Percentiles rank a stretch among this genome's conserved stretches.
phyloP scores from a whole-genome alignment of 495 filamentous ascomycete genomes.

The Penicillium ucsense region DNA sequence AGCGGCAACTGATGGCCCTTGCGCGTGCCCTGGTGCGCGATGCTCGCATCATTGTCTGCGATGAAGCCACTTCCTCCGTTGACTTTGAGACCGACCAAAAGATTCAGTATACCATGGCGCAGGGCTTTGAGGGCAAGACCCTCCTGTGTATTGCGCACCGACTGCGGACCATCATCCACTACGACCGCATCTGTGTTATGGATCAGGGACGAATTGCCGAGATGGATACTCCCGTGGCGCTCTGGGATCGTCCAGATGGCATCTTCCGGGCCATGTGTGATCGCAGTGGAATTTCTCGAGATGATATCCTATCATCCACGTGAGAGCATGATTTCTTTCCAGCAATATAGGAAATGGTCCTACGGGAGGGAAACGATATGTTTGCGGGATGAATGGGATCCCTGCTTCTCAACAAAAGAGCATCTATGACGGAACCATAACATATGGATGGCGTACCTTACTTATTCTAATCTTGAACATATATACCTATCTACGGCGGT shows the following conservation, averaged over 20 bases:
- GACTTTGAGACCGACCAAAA: constrained; percentile 96
- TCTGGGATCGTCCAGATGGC: constrained; percentile 59
- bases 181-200: constrained; percentile 95
- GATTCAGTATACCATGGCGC: constrained; percentile 85
- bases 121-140: constrained; percentile 81
- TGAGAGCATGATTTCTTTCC: constrained; percentile 1
- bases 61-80: constrained; percentile 87
- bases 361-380: no score
- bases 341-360: background rate
- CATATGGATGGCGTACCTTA: no score
- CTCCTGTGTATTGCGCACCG: constrained; percentile 93
- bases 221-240: constrained; percentile 60
- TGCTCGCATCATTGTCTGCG: constrained; percentile 87
- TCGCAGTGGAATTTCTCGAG: constrained; percentile 65
- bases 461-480: no score
- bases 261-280: constrained; percentile 94
- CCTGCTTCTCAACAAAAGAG: no score
- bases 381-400: no score
- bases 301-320: constrained; percentile 42
- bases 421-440: no score
- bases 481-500: no score
- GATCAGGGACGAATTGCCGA: constrained; percentile 79
- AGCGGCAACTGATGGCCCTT: constrained; percentile 91
- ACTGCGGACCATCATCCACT: constrained; percentile 82
- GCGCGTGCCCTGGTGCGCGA: constrained; percentile 81